Base-by-base conservation (phyloP, 1,284 basidiomycete species). In the Moesziomyces parantarcticus region DNA sequence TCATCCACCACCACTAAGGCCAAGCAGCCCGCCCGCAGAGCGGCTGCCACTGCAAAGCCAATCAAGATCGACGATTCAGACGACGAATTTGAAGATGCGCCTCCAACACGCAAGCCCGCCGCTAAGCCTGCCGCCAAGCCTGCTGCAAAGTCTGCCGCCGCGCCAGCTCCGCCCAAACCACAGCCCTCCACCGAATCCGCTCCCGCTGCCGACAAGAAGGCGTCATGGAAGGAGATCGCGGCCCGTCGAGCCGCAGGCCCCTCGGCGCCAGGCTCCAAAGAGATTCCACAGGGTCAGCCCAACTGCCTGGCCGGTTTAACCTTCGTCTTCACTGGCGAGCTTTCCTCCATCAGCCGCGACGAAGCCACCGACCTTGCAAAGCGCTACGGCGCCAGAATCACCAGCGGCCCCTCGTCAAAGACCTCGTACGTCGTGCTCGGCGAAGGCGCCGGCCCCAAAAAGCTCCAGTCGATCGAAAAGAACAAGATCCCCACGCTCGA, bases 371-470 rank as follows among this genome's bases (percentile, higher is more conserved):
- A 96, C 73, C 85, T 97, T 3, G 95, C 92, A 0, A 98, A 98
- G 84, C 92, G 94, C 6, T 95, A 91, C 82, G 93, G 94, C 72
- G 96, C 80, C 42, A 66, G 66, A 5, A 72, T 98, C 14, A 92
- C 92, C 0, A 87, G 88, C 1, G 90, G 92, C 25, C 95, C 95
- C 0, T 98, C 96, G 0, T 90, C 91, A 36, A 94, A 92, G 81
- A 99, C 96, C 0, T 90, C 90, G 34, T 99, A 89, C 76, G 94
- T 99, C 48, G 88, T 99, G 10, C 84, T 98, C 0, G 97, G 97
- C 1, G 88, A 90, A 23, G 90, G 92, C 51, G 93, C 96, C 0
- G 97, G 97, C 0, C 90, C 91, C 0, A 89, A 89, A 59, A 99
- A 99, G 83, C 85, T 99, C 25, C 88, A 88, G 14, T 90, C 90